Conservation (phyloP, 257 asterid genomes). For the Capsicum chinense region DNA sequence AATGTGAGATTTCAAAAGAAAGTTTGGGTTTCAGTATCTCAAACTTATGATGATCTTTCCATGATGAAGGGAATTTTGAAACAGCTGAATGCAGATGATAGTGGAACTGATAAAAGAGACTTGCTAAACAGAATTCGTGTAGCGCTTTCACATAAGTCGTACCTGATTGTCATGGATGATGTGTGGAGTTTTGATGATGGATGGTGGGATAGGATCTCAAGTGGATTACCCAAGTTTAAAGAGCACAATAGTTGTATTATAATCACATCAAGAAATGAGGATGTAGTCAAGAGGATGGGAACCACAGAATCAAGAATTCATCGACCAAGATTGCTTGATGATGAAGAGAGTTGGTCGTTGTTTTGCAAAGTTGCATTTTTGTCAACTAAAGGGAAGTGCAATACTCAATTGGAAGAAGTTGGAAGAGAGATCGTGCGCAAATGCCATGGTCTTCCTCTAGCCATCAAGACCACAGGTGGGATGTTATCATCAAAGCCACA, state of each 20-base stretch:
- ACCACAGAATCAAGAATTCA: constrained; percentile 24
- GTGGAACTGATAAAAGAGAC: constrained; percentile 23
- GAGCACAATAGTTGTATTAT: constrained; percentile 36
- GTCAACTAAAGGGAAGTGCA: constrained; percentile 13
- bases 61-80: constrained; percentile 37
- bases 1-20: constrained; percentile 27
- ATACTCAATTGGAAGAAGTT: constrained; percentile 18
- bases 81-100: constrained; percentile 29
- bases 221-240: constrained; percentile 29
- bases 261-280: constrained; percentile 37
- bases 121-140: constrained; percentile 28
- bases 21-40: constrained; percentile 40
- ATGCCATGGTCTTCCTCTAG: constrained; percentile 42
- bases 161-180: constrained; percentile 42
- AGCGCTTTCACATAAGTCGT: constrained; percentile 30
- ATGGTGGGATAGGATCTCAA: constrained; percentile 38
- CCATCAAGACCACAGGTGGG: constrained; percentile 43
- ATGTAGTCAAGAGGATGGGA: constrained; percentile 32
- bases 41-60: constrained; percentile 31
- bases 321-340: constrained; percentile 34
- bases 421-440: constrained; percentile 35
- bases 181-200: constrained; percentile 39
- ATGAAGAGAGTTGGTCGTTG: constrained; percentile 34
- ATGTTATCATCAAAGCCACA: constrained; percentile 28
- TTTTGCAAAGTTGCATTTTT: constrained; percentile 34